phyloP scores from a whole-genome alignment of 2,329 filamentous ascomycete genomes.

The Chaetothyriales sp. region DNA sequence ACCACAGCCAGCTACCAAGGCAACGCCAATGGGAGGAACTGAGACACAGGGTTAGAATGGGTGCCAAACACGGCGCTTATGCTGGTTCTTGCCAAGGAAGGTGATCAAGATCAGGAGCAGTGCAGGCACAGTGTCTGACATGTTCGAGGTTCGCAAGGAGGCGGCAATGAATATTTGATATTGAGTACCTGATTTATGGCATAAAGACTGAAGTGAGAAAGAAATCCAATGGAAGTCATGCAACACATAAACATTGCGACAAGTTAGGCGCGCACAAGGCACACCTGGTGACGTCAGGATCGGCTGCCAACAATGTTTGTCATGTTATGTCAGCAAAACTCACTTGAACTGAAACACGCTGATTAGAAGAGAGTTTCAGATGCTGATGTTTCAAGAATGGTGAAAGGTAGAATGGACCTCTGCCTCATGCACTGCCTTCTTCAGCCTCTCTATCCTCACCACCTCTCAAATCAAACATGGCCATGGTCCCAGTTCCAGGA shows the following conservation, averaged over 20 bases:
- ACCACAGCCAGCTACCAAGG: conserved; percentile 81
- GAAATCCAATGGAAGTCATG: background rate
- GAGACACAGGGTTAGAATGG: background rate
- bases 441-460: background rate
- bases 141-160: background rate
- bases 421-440: background rate
- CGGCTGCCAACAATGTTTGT: background rate
- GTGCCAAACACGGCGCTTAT: background rate
- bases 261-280: background rate
- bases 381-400: background rate
- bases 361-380: background rate
- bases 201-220: background rate
- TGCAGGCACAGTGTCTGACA: conserved; percentile 16
- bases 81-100: conserved; percentile 11
- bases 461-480: background rate
- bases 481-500: background rate
- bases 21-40: conserved; percentile 74
- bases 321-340: background rate
- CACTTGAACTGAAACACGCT: background rate
- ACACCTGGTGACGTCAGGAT: background rate
- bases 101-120: conserved; percentile 18
- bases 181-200: background rate
- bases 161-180: background rate
- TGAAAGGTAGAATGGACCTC: background rate
- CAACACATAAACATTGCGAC: too few relatives aligned